These are phyloP conservation scores for Allantophomopsis cytisporea DNA, from an alignment of 2,329 filamentous ascomycete genomes.

Conservation along the genomic window DNA sequence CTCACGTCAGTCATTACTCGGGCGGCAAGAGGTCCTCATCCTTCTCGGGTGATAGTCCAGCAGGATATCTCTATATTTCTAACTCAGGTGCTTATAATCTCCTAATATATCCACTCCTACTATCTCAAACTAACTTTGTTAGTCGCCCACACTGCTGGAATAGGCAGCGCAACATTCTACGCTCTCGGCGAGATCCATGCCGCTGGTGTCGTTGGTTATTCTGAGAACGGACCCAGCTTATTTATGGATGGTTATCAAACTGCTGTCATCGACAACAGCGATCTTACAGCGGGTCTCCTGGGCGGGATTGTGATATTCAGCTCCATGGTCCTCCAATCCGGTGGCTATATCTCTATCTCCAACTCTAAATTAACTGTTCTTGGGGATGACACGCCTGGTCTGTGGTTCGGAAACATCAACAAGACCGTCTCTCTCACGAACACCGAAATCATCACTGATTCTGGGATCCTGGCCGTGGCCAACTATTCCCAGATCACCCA, in stretches of 20 bases:
- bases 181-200: constrained; percentile 15
- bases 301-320: constrained; percentile 15
- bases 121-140: too few relatives aligned
- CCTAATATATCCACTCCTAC: too few relatives aligned
- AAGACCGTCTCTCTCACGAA: constrained; percentile 5
- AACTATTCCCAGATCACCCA: constrained; percentile 18
- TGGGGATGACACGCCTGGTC: constrained; percentile 9
- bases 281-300: constrained; percentile 14
- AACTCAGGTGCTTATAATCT: constrained; percentile 6
- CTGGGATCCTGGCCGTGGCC: constrained; percentile 13
- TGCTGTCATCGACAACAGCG: constrained; percentile 10
- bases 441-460: constrained; percentile 8
- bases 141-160: constrained; percentile 15
- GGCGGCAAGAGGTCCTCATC: constrained; percentile 18
- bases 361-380: constrained; percentile 12
- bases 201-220: constrained; percentile 12
- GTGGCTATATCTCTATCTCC: constrained; percentile 10
- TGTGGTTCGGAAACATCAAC: constrained; percentile 20
- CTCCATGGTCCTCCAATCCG: constrained; percentile 5
- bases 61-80: constrained; percentile 15
- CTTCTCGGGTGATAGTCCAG: constrained; percentile 18
- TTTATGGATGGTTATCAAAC: constrained; percentile 17
- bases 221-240: constrained; percentile 11
- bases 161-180: constrained; percentile 20
- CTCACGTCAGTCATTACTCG: constrained; percentile 15